Percentiles rank a stretch among this genome's conserved stretches.
These are phyloP conservation scores for Solanum corneliomulleri DNA, from an alignment of 257 asterid species.

Conservation along the genomic window DNA sequence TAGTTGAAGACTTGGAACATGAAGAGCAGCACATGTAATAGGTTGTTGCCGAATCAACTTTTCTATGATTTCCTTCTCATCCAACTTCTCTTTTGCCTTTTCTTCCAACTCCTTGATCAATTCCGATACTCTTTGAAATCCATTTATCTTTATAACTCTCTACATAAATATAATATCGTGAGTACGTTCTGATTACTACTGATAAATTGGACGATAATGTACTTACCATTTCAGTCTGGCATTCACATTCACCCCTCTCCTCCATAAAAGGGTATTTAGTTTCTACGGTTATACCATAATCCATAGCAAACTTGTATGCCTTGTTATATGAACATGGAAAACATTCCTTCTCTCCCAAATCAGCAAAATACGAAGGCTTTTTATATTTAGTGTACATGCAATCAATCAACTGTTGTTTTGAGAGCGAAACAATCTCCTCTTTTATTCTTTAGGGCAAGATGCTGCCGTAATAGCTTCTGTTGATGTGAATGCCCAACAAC, in stretches of 20 bases:
- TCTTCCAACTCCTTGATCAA: background rate
- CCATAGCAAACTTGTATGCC: background rate
- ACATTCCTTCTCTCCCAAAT: background rate
- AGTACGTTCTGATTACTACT: background rate
- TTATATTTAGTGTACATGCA: background rate
- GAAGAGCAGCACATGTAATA: background rate
- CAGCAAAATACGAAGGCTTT: background rate
- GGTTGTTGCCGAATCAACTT: background rate
- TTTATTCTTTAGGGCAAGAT: background rate
- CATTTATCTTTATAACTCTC: background rate
- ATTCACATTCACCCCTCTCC: background rate
- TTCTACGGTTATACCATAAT: background rate
- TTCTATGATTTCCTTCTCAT: background rate
- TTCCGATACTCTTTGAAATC: background rate
- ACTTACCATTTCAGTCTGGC: background rate
- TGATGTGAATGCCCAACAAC: background rate
- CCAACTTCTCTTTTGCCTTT: background rate
- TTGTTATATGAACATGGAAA: background rate
- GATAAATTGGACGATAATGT: fast-evolving
- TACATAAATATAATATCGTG: background rate
- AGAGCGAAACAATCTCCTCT: background rate
- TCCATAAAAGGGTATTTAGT: background rate
- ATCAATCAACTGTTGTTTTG: background rate
- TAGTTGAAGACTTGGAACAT: background rate
- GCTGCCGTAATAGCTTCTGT: background rate